Percentiles rank a stretch among this genome's conserved stretches.
phyloP scores from a whole-genome alignment of 2,329 filamentous ascomycete species.

The Aspergillus hiratsukae region DNA sequence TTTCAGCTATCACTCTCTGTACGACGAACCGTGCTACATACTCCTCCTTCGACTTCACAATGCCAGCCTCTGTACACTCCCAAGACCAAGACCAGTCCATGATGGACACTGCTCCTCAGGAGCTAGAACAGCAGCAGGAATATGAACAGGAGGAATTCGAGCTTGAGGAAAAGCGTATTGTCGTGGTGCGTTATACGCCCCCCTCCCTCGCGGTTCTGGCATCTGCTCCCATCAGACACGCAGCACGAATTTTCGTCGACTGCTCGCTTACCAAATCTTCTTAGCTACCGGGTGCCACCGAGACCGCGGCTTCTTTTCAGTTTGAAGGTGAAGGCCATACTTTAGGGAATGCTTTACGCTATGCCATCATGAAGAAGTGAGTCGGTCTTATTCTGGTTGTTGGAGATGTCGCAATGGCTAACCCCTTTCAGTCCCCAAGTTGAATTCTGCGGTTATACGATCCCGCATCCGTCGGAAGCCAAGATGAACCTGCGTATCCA shows the following conservation, averaged over 20 bases:
- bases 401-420: slow-evolving; percentile 3
- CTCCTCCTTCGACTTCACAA: slow-evolving; percentile 10
- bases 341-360: slow-evolving; percentile 86
- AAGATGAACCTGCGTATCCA: slow-evolving; percentile 98
- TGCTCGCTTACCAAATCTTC: background rate
- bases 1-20: background rate
- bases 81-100: slow-evolving; percentile 41
- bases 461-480: slow-evolving; percentile 89
- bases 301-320: slow-evolving; percentile 90
- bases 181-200: slow-evolving; percentile 49
- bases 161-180: slow-evolving; percentile 52
- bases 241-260: background rate
- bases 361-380: slow-evolving; percentile 98
- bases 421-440: slow-evolving; percentile 69
- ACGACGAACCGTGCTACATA: background rate
- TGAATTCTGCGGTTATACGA: slow-evolving; percentile 97
- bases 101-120: slow-evolving; percentile 30
- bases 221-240: background rate
- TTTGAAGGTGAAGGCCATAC: slow-evolving; percentile 94
- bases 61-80: slow-evolving; percentile 38
- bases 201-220: background rate
- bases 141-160: slow-evolving; percentile 38
- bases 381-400: slow-evolving; percentile 22
- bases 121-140: slow-evolving; percentile 44
- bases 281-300: slow-evolving; percentile 76